Base-by-base conservation (phyloP, 2,329 filamentous ascomycete genomes). In the Nakataea oryzae region DNA sequence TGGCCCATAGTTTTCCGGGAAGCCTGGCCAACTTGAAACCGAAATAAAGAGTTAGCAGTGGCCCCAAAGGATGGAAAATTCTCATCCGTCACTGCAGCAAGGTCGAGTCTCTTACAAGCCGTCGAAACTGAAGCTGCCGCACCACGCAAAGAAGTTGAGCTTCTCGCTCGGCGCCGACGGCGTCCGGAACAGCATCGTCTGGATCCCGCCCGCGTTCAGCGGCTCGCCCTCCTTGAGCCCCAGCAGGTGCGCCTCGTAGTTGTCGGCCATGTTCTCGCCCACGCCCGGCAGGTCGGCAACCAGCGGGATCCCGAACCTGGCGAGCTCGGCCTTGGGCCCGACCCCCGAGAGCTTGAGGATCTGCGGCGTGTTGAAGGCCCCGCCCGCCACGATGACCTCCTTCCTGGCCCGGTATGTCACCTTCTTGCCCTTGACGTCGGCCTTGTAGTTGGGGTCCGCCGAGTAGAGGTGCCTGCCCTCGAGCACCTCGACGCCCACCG, bases 251-350 rank as follows among this genome's bases (percentile, higher is more conserved):
- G 78, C 74, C 67, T 80, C 77, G 69, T 78, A 78, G 58, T 80
- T 80, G 71, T 87, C 82, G 69, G 83, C 78, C 7, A 86, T 73
- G 70, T 87, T 86, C 54, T 76, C 78, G 30, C 86, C 86, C 13
- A 89, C 85, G 58, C 84, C 86, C 0, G 84, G 85, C 1, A 86
- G 75, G 68, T 88, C 64, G 56, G 63, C 63, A 58, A 65, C 59
- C 17, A 65, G 24, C 32, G 64, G 64, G 58, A 65, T 65, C 34
- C 55, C 59, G 63, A 65, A 62, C 57, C 59, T 60, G 5, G 28
- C 78, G 3, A 79, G 72, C 67, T 79, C 75, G 1, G 65, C 69
- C n/a, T 67, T 70, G 12, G 75, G 72, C 1, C 79, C 78, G 59
- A 81, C 69, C 27, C 78, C 79, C 34, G 74, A 77, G 14, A 79